phyloP scores from a whole-genome alignment of 352 stramenopile species.

The Phytophthora sojae region DNA sequence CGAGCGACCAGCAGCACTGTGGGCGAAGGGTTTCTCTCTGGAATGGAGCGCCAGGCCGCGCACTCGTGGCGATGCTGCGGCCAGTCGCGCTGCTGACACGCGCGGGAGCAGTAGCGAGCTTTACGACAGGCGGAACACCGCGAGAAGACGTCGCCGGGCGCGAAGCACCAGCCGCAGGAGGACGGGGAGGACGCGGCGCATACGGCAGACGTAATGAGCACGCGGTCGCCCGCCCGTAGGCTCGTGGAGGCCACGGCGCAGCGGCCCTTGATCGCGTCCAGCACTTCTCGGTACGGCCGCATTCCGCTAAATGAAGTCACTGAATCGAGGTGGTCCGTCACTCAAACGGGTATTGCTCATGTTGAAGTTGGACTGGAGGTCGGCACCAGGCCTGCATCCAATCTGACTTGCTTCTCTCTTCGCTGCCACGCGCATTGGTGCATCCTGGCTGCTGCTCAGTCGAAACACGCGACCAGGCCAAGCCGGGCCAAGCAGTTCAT shows the following conservation, averaged over 20 bases:
- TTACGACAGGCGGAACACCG: constrained; percentile 67
- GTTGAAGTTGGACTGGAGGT: background rate
- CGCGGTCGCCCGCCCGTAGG: constrained; percentile 37
- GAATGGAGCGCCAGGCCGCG: constrained; percentile 50
- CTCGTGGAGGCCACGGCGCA: constrained; percentile 44
- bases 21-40: constrained; percentile 29
- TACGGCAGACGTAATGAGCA: constrained; percentile 44
- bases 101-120: constrained; percentile 69
- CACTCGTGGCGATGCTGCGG: constrained; percentile 59
- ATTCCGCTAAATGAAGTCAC: constrained; percentile 4
- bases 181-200: constrained; percentile 43
- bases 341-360: background rate
- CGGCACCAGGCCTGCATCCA: no score
- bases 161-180: constrained; percentile 64
- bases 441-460: no score
- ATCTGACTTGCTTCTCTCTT: no score
- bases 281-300: constrained; percentile 23
- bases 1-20: constrained; percentile 68
- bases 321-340: constrained; percentile 3
- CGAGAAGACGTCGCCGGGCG: constrained; percentile 26
- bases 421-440: no score
- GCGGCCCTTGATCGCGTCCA: constrained; percentile 54
- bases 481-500: no score
- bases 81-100: constrained; percentile 77
- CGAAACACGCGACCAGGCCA: no score